Conservation (phyloP, 768 basidiomycete genomes). For the Rhodotorula sphaerocarpa region DNA sequence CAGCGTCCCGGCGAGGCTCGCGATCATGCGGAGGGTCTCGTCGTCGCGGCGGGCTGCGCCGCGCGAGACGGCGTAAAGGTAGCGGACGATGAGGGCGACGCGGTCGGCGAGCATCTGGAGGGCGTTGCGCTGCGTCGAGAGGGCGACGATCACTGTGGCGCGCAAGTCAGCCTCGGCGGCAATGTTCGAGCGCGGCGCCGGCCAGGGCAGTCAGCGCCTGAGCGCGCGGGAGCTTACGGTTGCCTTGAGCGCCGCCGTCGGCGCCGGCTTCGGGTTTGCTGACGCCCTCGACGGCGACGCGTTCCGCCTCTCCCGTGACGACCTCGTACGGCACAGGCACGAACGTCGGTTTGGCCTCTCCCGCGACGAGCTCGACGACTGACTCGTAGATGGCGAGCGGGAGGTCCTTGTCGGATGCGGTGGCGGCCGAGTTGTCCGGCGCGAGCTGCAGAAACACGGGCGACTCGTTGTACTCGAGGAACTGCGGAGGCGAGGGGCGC, state of each 20-base stretch:
- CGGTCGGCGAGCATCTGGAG: slow-evolving; percentile 94
- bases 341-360: slow-evolving; percentile 49
- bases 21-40: slow-evolving; percentile 68
- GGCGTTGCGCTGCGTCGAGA: slow-evolving; percentile 85
- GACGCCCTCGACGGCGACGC: slow-evolving; percentile 91
- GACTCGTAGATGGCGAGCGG: slow-evolving; percentile 93
- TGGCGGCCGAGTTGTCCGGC: background rate
- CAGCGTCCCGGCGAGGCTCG: slow-evolving; percentile 71
- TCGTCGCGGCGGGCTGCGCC: slow-evolving; percentile 71
- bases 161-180: background rate
- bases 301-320: slow-evolving; percentile 95
- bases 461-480: slow-evolving; percentile 73
- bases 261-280: slow-evolving; percentile 56
- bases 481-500: slow-evolving; percentile 49
- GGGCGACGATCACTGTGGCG: slow-evolving; percentile 72
- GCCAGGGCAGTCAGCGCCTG: too few species aligned
- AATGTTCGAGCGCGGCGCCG: too few species aligned
- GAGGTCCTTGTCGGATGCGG: slow-evolving; percentile 51
- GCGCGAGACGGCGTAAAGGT: slow-evolving; percentile 54
- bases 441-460: slow-evolving; percentile 70
- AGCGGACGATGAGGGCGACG: slow-evolving; percentile 74
- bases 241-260: slow-evolving; percentile 57
- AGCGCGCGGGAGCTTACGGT: slow-evolving; percentile 46
- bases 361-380: slow-evolving; percentile 66
- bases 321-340: slow-evolving; percentile 70